These are phyloP conservation scores for Rhizomucor pusillus DNA, from an alignment of 371 early-diverging fungal species.

Conservation along the genomic window DNA sequence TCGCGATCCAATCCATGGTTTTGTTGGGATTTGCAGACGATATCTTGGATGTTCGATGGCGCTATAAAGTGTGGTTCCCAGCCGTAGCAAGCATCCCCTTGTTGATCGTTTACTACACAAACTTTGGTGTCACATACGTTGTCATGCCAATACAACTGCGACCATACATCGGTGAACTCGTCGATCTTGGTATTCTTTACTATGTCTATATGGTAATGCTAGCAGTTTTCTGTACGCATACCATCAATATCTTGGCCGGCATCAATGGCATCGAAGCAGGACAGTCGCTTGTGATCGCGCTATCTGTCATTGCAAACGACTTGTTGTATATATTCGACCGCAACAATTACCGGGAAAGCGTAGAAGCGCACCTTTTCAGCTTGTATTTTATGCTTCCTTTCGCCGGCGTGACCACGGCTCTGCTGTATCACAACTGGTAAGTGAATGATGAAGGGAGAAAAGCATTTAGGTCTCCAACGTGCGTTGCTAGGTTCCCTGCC, in stretches of 20 bases:
- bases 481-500: constrained; percentile 73
- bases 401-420: constrained; percentile 77
- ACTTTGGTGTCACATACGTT: constrained; percentile 85
- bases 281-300: constrained; percentile 87
- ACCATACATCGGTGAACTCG: constrained; percentile 61
- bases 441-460: background rate
- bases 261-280: constrained; percentile 98
- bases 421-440: constrained; percentile 85
- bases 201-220: constrained; percentile 91
- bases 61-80: constrained; percentile 95
- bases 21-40: constrained; percentile 98
- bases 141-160: constrained; percentile 84
- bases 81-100: constrained; percentile 91
- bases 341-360: constrained; percentile 43
- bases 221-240: constrained; percentile 94
- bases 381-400: constrained; percentile 92
- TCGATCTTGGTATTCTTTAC: constrained; percentile 89
- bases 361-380: constrained; percentile 79
- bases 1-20: constrained; percentile 92
- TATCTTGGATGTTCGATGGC: constrained; percentile 94
- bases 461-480: background rate
- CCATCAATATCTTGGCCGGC: constrained; percentile 98
- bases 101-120: constrained; percentile 91
- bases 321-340: constrained; percentile 55
- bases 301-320: constrained; percentile 83